Evolutionary conservation across 1,284 basidiomycete genomes (phyloP), one percentile per base, ranked within the genome.

Genomic region (Sporisorium scitamineum): DNA sequence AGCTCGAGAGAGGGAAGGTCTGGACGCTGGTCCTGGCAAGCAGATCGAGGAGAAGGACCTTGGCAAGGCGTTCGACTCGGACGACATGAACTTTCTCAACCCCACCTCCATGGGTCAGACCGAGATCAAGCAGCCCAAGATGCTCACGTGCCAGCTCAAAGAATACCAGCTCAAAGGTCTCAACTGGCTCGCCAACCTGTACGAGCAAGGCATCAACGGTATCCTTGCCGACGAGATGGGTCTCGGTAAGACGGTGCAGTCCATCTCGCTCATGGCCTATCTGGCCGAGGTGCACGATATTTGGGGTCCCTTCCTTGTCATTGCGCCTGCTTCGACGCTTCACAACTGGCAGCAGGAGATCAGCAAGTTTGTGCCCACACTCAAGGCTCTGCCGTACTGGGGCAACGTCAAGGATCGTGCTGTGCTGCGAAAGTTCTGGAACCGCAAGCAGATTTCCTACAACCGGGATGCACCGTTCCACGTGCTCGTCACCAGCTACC

Each of bases 311-410:
- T 99, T 99, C 89, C 89, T 99, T n/a, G 95, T 99, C 64, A 97
- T 99, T 54, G 95, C 97, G 1, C 97, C 97, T 1, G 93, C 95
- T 1, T 98, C 96, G 6, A 99, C 97, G 0, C 88, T 99, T 74
- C 97, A 99, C 87, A 99, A 99, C 84, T 99, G 97, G 97, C 96
- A 99, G 86, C 97, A 99, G 85, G 97, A 99, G 86, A 90, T 99
- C 66, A 93, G 94, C 29, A 92, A 94, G 31, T 99, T 99, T 85
- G 94, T 97, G 5, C 97, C 97, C 26, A 89, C 89, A 50, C 89
- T 99, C 72, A 99, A 98, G 86, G 94, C 95, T 1, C 86, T 99
- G 41, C 97, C 97, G 0, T 99, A 99, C 86, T 99, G 97, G 97
- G 97, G 97, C 54, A 94, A 93, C 79, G 93, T 95, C 66, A 98